phyloP scores from a whole-genome alignment of 208 protist species.

The Endotrypanum monterogeii region DNA sequence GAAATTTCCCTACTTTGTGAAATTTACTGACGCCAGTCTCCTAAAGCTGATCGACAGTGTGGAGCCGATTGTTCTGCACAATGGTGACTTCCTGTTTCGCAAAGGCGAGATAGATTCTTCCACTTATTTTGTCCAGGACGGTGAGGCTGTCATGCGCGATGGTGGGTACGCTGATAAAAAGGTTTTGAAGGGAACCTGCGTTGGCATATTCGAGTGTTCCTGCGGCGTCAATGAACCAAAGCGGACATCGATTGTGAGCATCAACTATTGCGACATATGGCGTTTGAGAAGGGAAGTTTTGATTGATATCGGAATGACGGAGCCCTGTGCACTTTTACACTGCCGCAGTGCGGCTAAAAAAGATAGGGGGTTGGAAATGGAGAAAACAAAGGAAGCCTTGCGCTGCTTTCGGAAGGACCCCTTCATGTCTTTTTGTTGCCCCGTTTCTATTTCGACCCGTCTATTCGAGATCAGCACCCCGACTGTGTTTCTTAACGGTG shows the following conservation, averaged over 20 bases:
- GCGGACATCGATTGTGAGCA: constrained; percentile 64
- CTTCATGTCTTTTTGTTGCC: constrained; percentile 70
- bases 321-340: constrained; percentile 81
- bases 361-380: constrained; percentile 58
- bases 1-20: constrained; percentile 80
- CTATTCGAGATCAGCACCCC: constrained; percentile 69
- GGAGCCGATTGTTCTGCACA: constrained; percentile 85
- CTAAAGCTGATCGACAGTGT: constrained; percentile 60
- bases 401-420: constrained; percentile 59
- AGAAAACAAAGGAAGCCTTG: constrained; percentile 35
- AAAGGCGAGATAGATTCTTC: constrained; percentile 71
- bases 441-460: constrained; percentile 28
- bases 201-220: constrained; percentile 89
- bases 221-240: constrained; percentile 86
- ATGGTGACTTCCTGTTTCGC: constrained; percentile 73
- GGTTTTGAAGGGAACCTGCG: constrained; percentile 68
- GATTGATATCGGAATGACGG: constrained; percentile 85
- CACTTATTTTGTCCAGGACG: constrained; percentile 87
- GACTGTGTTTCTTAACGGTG: constrained; percentile 74
- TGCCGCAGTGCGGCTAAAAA: constrained; percentile 72
- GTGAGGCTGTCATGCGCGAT: constrained; percentile 58
- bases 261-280: constrained; percentile 92
- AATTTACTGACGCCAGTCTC: constrained; percentile 66
- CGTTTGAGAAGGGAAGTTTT: constrained; percentile 67
- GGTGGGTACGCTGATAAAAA: constrained; percentile 31